These are phyloP conservation scores for Candida coleopterorum DNA, from an alignment of 805 yeast species.

Conservation along the genomic window DNA sequence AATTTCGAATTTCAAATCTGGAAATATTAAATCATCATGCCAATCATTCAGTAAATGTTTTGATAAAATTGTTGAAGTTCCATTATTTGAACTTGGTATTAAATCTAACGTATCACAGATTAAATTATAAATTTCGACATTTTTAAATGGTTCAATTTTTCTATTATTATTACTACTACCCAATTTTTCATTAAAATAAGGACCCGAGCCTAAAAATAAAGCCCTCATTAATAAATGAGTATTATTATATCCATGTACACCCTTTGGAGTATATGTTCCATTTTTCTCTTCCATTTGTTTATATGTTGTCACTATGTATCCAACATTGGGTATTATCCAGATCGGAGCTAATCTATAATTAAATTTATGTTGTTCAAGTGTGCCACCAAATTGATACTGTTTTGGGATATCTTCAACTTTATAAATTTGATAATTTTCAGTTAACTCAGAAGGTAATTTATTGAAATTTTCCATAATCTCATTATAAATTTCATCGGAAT, in stretches of 20 bases:
- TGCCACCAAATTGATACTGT: constrained; percentile 54
- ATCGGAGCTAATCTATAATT: constrained; percentile 72
- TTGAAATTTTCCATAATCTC: constrained; percentile 34
- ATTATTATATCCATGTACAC: constrained; percentile 84
- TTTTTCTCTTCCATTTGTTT: constrained; percentile 47
- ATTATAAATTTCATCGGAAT: constrained; percentile 42
- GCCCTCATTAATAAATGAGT: constrained; percentile 80
- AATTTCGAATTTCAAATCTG: constrained; percentile 44
- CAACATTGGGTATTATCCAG: constrained; percentile 81
- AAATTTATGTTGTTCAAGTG: constrained; percentile 29
- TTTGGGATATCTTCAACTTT: constrained; percentile 48
- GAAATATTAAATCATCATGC: constrained; percentile 46
- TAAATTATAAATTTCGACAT: constrained; percentile 69
- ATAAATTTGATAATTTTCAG: constrained; percentile 42
- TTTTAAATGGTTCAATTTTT: constrained; percentile 60
- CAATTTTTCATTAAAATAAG: constrained; percentile 49
- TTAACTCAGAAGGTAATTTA: constrained; percentile 13
- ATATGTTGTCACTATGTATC: constrained; percentile 67
- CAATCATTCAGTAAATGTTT: constrained; percentile 35
- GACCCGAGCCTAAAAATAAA: constrained; percentile 74
- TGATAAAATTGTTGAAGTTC: constrained; percentile 43
- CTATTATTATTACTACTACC: constrained; percentile 13
- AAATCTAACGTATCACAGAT: constrained; percentile 59
- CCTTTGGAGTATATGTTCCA: constrained; percentile 55
- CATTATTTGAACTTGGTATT: constrained; percentile 56